Evolutionary conservation across 2,329 filamentous ascomycete genomes (phyloP).

Genomic region (Colletotrichum aenigma): DNA sequence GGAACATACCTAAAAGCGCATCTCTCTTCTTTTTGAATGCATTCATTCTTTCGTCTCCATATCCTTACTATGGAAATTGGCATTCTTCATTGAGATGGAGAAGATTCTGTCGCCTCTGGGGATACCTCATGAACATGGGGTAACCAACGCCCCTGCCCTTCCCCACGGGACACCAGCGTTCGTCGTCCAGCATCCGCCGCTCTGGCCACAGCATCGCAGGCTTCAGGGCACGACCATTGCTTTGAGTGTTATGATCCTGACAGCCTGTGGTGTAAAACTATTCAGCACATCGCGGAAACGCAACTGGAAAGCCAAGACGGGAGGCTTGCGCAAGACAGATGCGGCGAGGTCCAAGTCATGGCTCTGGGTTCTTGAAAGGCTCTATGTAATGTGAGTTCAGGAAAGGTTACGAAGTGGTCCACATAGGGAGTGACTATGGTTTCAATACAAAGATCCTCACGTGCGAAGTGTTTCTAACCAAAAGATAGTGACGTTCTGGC

Average conservation of each 20-base stretch:
- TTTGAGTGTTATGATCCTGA: not conserved
- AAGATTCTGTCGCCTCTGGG: not conserved
- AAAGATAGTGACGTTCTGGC: not conserved
- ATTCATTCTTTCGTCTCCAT: not conserved
- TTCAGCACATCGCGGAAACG: not conserved
- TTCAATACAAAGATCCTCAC: not conserved
- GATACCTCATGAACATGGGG: not conserved
- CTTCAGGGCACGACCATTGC: not conserved
- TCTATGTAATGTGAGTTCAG: not conserved
- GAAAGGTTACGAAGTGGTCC: no score
- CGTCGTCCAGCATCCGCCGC: not conserved
- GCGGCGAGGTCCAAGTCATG: not conserved
- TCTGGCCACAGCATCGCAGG: not conserved
- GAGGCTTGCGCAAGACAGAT: not conserved
- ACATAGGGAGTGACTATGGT: not conserved
- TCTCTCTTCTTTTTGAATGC: not conserved
- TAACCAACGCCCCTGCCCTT: not conserved
- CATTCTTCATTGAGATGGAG: not conserved
- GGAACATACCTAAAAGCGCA: not conserved
- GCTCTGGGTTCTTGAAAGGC: not conserved
- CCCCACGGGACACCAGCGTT: not conserved
- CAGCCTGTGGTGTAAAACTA: not conserved
- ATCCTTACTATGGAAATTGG: fast-evolving
- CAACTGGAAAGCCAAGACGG: not conserved
- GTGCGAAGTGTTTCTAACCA: not conserved